phyloP scores from a whole-genome alignment of 2,329 filamentous ascomycete species.

The Pleurostoma richardsiae region DNA sequence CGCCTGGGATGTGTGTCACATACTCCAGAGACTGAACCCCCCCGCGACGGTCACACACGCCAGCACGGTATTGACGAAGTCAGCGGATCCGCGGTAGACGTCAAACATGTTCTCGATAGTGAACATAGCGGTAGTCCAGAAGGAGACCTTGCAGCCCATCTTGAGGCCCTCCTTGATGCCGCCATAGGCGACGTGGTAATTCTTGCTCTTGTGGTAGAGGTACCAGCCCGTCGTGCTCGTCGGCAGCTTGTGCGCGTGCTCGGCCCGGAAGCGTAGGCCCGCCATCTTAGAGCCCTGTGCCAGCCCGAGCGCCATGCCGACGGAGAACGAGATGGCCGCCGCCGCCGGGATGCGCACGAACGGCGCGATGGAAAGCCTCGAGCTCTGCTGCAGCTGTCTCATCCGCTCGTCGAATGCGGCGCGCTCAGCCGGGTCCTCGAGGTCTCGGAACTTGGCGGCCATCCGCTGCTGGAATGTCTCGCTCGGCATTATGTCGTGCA shows the following conservation, averaged over 20 bases:
- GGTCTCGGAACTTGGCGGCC: not conserved
- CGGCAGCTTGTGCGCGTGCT: constrained; percentile 92
- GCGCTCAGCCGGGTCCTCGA: not conserved
- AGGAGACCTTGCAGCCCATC: constrained; percentile 65
- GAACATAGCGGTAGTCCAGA: constrained; percentile 74
- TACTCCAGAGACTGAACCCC: constrained; percentile 81
- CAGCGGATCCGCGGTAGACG: constrained; percentile 61
- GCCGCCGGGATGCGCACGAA: constrained; percentile 62
- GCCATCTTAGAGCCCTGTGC: constrained; percentile 69
- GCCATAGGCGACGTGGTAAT: constrained; percentile 77
- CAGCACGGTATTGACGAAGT: constrained; percentile 75
- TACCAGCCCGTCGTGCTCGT: constrained; percentile 84
- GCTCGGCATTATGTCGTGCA: too few relatives aligned
- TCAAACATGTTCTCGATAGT: constrained; percentile 83
- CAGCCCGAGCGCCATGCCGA: constrained; percentile 68
- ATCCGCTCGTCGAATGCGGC: constrained; percentile 19
- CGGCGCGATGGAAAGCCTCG: constrained; percentile 59
- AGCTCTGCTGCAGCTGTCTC: constrained; percentile 26
- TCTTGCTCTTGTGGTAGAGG: constrained; percentile 98
- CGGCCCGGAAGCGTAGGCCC: constrained; percentile 82
- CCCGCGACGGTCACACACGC: constrained; percentile 83
- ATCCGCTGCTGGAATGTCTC: not conserved
- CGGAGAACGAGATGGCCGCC: constrained; percentile 55
- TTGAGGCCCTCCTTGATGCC: constrained; percentile 73
- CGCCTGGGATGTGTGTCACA: constrained; percentile 22